phyloP scores from a whole-genome alignment of 1,139 yeast species.

The Meyerozyma carpophila region DNA sequence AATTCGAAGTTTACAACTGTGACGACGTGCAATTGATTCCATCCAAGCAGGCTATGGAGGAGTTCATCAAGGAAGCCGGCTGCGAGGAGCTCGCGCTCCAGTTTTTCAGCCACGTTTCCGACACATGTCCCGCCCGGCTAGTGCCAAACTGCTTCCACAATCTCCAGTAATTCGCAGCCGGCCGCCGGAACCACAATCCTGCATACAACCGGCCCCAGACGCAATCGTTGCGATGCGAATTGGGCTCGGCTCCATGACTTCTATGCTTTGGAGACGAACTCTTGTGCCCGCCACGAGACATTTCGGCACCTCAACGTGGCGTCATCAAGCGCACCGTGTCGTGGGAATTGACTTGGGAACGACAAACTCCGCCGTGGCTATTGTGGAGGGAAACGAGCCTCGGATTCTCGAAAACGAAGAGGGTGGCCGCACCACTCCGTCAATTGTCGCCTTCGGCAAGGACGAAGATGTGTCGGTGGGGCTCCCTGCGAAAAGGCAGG shows the following conservation, averaged over 20 bases:
- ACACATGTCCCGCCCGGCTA: neutral
- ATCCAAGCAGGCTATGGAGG: neutral
- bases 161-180: neutral
- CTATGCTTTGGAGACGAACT: neutral
- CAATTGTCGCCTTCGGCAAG: constrained; percentile 55
- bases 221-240: neutral
- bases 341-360: constrained; percentile 80
- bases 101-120: neutral
- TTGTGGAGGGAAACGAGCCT: constrained; percentile 43
- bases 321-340: constrained; percentile 27
- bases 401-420: constrained; percentile 61
- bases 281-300: neutral
- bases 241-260: neutral
- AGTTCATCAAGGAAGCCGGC: neutral
- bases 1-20: neutral
- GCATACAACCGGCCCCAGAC: neutral
- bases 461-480: constrained; percentile 47
- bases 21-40: neutral
- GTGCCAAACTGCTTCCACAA: neutral
- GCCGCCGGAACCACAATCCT: neutral
- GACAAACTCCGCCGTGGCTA: constrained; percentile 77
- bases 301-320: neutral
- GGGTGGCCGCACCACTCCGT: constrained; percentile 69
- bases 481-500: constrained; percentile 61
- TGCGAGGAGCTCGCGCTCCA: neutral